Conservation (phyloP, 495 filamentous ascomycete genomes). For the Pseudoneurospora amorphoporcata region DNA sequence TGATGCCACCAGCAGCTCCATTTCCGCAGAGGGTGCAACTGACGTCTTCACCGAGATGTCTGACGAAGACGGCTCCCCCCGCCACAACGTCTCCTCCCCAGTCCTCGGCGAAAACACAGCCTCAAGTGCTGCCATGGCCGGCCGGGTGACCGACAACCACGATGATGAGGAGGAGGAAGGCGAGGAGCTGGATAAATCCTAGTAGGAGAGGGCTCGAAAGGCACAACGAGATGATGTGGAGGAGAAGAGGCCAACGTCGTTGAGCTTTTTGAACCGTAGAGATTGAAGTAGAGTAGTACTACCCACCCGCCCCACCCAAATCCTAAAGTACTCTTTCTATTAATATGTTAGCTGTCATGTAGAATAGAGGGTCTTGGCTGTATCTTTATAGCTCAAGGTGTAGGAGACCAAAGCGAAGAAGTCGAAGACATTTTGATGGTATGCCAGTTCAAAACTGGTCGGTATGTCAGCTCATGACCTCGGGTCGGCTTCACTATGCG, state of each 20-base stretch:
- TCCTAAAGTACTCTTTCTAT: not conserved
- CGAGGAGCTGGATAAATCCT: not conserved
- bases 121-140: not conserved
- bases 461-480: not conserved
- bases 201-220: not conserved
- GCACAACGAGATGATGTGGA: not conserved
- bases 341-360: not conserved
- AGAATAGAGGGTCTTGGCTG: not conserved
- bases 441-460: not conserved
- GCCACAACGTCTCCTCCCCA: not conserved
- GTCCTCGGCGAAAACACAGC: not conserved
- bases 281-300: not conserved
- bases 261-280: not conserved
- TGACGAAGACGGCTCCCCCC: not conserved
- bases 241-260: not conserved
- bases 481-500: not conserved
- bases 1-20: not conserved
- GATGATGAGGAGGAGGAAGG: not conserved
- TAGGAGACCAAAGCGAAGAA: not conserved
- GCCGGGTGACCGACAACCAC: not conserved
- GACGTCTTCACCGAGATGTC: not conserved
- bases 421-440: not conserved
- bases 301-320: not conserved
- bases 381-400: not conserved
- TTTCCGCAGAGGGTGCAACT: not conserved